Base-by-base conservation (phyloP, 2,329 filamentous ascomycete genomes). In the Alternaria sp. region DNA sequence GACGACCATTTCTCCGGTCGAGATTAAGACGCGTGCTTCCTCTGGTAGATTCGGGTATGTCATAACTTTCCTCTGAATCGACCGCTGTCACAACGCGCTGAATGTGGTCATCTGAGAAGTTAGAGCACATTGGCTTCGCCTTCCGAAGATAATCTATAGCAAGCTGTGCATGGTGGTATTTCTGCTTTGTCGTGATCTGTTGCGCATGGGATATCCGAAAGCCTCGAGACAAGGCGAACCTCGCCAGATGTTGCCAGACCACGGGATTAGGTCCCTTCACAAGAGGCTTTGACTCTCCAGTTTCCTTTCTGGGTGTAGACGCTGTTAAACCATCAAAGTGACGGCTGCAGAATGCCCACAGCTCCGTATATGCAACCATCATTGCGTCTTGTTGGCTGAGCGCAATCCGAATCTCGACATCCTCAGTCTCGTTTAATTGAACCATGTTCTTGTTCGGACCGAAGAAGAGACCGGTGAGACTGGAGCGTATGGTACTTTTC, bases 201-300 rank as follows among this genome's bases (percentile, higher is more conserved):
- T 60, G 9, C n/a, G 56, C 45, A n/a, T 57, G 9, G 48, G 20
- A 18, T 51, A 60, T 64, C 20, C 30, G 18, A 30, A 66, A 66
- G 16, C 61, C 58, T 18, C 5, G 7, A 54, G 40, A 55, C 22
- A 62, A 12, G 3, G 53, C 50, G 16, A 66, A 56, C 34, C 25
- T 62, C 5, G 43, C 59, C 38, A 66, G 41, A 10, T 59, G 30
- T 49, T 60, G 46, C 64, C 28, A 66, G 30, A 40, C 54, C 18
- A 66, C 52, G 51, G 22, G 60, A 64, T 66, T 66, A 27, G 48
- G 58, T 44, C 54, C 55, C 50, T 60, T 59, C 1, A 66, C 53
- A 8, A 20, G 18, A 48, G 53, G 60, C 45, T 66, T 66, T 41
- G 10, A 22, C 28, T 43, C 30, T 43, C 57, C 43, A 28, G 32